Percentiles rank a stretch among this genome's conserved stretches.
phyloP scores from a whole-genome alignment of 2,329 filamentous ascomycete genomes.

The Cercospora zeina region DNA sequence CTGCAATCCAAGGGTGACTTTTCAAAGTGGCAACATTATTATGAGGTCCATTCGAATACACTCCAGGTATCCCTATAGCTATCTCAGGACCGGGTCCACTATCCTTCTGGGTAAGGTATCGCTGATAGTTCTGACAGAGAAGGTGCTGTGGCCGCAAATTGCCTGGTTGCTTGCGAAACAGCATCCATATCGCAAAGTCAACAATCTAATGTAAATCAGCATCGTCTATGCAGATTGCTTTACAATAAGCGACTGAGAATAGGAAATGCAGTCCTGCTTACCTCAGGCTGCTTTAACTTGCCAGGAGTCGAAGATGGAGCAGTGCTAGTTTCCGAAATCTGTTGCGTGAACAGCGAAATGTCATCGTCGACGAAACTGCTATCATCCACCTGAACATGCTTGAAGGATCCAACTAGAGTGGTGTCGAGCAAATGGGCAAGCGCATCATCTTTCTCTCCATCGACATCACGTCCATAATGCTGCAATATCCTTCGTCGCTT shows the following conservation, averaged over 20 bases:
- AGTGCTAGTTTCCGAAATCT: conserved; percentile 40
- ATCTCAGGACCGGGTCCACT: conserved; percentile 40
- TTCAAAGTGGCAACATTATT: conserved; percentile 69
- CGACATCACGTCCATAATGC: conserved; percentile 29
- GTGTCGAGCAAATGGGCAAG: conserved; percentile 66
- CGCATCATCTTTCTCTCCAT: conserved; percentile 26
- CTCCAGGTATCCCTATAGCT: conserved; percentile 61
- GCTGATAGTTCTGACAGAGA: conserved; percentile 79
- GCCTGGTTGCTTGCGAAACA: conserved; percentile 63
- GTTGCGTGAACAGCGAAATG: conserved; percentile 50
- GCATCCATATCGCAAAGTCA: conserved; percentile 63
- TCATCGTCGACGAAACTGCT: conserved; percentile 41
- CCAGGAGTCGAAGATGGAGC: conserved; percentile 30
- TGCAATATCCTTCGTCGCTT: conserved; percentile 31
- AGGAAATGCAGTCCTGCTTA: conserved; percentile 37
- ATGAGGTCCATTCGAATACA: conserved; percentile 67
- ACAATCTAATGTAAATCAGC: conserved; percentile 45
- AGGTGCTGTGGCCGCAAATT: conserved; percentile 66
- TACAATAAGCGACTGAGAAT: conserved; percentile 51
- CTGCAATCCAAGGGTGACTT: conserved; percentile 68
- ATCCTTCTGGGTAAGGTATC: conserved; percentile 41
- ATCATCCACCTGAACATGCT: conserved; percentile 37
- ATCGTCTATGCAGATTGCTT: conserved; percentile 33
- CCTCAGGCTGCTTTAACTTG: conserved; percentile 46
- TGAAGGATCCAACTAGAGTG: conserved; percentile 62